These are phyloP conservation scores for Nakaseomyces kungkrabaensis DNA, from an alignment of 1,139 yeast genomes.

Conservation along the genomic window DNA sequence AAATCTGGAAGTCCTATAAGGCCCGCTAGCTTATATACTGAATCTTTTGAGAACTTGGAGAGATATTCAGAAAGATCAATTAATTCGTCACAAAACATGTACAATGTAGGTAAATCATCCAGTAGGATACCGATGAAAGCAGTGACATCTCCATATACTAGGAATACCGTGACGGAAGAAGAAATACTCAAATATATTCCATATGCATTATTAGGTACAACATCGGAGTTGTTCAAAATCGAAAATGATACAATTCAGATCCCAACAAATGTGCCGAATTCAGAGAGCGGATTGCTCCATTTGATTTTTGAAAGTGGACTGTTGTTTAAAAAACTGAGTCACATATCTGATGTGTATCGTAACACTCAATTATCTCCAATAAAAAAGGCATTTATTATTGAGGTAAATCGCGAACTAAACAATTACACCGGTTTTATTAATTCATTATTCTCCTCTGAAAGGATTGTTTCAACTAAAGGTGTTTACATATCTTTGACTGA, in stretches of 20 bases:
- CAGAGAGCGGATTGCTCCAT: slow-evolving; percentile 49
- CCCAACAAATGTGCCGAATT: slow-evolving; percentile 46
- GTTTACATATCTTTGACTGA: slow-evolving; percentile 41
- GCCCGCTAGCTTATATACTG: slow-evolving; percentile 25
- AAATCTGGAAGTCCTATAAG: slow-evolving; percentile 12
- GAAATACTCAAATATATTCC: slow-evolving; percentile 49
- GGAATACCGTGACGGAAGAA: slow-evolving; percentile 34
- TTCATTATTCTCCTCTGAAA: slow-evolving; percentile 34
- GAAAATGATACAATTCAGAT: slow-evolving; percentile 31
- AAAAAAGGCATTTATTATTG: slow-evolving; percentile 54
- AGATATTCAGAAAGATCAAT: slow-evolving; percentile 31
- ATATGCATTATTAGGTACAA: slow-evolving; percentile 63
- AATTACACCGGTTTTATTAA: slow-evolving; percentile 50
- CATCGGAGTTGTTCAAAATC: slow-evolving; percentile 52
- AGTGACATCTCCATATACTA: slow-evolving; percentile 24
- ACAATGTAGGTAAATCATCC: slow-evolving; percentile 4
- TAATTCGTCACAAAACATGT: slow-evolving; percentile 15
- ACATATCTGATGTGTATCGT: slow-evolving; percentile 11
- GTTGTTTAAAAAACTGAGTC: slow-evolving; percentile 42
- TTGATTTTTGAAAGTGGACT: slow-evolving; percentile 65
- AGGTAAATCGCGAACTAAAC: slow-evolving; percentile 43
- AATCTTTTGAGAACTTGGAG: slow-evolving; percentile 32
- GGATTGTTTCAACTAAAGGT: slow-evolving; percentile 30
- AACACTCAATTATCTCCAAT: slow-evolving; percentile 39
- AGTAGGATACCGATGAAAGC: slow-evolving; percentile 17